These are phyloP conservation scores for Leersia perrieri DNA, from an alignment of 176 grass and related monocot genomes.

Conservation along the genomic window DNA sequence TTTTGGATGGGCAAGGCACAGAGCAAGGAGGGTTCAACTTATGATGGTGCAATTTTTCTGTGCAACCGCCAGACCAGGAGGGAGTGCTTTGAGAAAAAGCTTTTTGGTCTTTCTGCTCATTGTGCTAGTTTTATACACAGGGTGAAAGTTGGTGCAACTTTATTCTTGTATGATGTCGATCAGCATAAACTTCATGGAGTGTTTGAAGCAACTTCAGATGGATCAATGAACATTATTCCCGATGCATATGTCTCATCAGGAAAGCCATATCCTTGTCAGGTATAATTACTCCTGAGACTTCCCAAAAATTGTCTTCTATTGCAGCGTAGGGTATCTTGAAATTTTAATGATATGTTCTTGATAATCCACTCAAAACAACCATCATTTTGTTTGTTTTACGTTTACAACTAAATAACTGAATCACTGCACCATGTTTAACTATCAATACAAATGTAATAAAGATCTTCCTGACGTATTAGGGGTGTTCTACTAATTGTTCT, in stretches of 20 bases:
- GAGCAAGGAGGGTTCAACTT: slow-evolving; percentile 11
- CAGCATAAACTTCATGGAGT: slow-evolving; percentile 58
- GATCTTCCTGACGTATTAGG: background rate
- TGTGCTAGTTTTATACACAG: slow-evolving; percentile 42
- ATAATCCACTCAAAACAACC: background rate
- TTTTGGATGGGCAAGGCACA: slow-evolving; percentile 33
- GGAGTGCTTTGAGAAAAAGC: slow-evolving; percentile 51
- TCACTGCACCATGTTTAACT: background rate
- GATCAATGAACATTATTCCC: slow-evolving; percentile 55
- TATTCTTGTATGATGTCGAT: slow-evolving; percentile 54
- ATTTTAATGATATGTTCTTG: background rate
- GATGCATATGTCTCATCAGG: slow-evolving; percentile 45
- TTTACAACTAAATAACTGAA: background rate
- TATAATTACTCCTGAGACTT: slow-evolving; percentile 9
- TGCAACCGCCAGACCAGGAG: slow-evolving; percentile 35
- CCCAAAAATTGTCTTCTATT: slow-evolving; percentile 1
- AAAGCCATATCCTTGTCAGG: slow-evolving; percentile 49
- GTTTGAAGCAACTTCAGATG: slow-evolving; percentile 71
- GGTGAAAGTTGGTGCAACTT: slow-evolving; percentile 50
- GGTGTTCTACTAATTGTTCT: background rate
- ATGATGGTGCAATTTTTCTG: slow-evolving; percentile 56
- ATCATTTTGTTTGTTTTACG: background rate
- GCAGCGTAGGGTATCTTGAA: background rate
- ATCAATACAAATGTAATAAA: background rate
- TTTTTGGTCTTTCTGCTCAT: slow-evolving; percentile 44